Conservation (phyloP, 2,329 filamentous ascomycete genomes). For the Gaeumannomyces tritici region DNA sequence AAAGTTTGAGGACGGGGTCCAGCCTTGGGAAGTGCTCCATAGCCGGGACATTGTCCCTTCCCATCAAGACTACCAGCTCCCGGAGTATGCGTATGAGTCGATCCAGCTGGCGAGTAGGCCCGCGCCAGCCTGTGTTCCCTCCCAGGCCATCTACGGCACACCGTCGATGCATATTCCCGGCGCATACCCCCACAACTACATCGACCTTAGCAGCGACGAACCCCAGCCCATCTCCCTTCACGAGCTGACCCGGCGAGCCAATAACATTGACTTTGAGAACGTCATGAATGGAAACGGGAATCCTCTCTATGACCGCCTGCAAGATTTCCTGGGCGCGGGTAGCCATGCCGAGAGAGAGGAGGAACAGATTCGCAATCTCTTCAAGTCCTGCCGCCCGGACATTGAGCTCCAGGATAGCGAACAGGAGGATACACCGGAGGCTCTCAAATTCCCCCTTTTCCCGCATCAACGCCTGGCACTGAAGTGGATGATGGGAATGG, state of each 20-base stretch:
- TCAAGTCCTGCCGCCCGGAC: conserved; percentile 67
- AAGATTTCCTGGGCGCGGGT: conserved; percentile 22
- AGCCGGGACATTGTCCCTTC: background rate
- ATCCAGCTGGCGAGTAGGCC: background rate
- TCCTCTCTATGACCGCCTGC: conserved; percentile 22
- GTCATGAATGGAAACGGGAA: conserved; percentile 26
- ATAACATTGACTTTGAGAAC: conserved; percentile 19
- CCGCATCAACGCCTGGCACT: conserved; percentile 74
- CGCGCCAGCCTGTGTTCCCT: background rate
- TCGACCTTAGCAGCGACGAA: background rate
- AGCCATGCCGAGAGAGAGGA: conserved; percentile 35
- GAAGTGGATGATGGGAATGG: conserved; percentile 67
- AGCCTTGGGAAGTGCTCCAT: background rate
- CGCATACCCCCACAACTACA: background rate
- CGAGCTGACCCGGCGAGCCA: background rate
- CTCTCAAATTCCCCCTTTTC: conserved; percentile 60
- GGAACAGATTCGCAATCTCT: conserved; percentile 54
- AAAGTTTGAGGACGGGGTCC: background rate
- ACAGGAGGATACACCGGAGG: conserved; percentile 59
- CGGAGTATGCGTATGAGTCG: background rate
- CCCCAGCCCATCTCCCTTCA: background rate
- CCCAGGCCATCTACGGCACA: background rate
- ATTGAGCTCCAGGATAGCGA: conserved; percentile 51
- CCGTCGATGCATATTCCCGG: background rate
- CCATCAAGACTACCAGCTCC: background rate